Conservation (phyloP, 495 filamentous ascomycete genomes). For the Hyaloscypha variabilis region DNA sequence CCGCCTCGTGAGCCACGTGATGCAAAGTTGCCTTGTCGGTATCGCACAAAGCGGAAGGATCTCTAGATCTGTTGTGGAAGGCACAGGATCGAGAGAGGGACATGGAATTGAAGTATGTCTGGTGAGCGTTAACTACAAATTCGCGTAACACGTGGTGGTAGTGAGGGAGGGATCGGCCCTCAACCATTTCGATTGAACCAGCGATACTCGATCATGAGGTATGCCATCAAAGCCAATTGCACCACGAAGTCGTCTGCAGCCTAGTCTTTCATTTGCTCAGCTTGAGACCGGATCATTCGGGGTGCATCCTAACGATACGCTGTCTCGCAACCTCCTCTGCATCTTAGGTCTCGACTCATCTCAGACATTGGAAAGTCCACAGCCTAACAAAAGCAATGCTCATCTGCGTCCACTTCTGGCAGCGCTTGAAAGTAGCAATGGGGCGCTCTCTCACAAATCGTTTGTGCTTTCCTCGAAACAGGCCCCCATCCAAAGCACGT, state of each 20-base stretch:
- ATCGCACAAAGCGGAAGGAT: no score
- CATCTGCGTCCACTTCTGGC: not conserved
- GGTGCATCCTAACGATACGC: not conserved
- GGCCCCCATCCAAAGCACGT: not conserved
- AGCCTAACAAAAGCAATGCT: not conserved
- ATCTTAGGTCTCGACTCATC: not conserved
- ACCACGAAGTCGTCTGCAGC: not conserved
- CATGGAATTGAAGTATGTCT: no score
- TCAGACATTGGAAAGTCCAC: not conserved
- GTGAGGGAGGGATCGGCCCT: not conserved
- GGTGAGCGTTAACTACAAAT: no score
- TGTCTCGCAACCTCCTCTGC: not conserved
- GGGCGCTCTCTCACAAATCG: not conserved
- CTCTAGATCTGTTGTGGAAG: not conserved
- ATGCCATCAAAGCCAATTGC: not conserved
- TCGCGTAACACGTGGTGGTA: not conserved
- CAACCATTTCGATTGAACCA: not conserved
- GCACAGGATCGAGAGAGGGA: no score
- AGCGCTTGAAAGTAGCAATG: not conserved
- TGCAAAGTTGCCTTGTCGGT: no score
- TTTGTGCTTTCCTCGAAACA: slow-evolving; percentile 10
- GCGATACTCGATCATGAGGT: no score
- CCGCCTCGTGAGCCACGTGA: no score
- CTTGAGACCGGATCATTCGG: not conserved
- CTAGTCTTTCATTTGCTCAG: not conserved